Evolutionary conservation across 371 early-diverging fungal species (phyloP), one percentile per base, ranked within the genome.

Genomic region (Rhizopus delemar): DNA sequence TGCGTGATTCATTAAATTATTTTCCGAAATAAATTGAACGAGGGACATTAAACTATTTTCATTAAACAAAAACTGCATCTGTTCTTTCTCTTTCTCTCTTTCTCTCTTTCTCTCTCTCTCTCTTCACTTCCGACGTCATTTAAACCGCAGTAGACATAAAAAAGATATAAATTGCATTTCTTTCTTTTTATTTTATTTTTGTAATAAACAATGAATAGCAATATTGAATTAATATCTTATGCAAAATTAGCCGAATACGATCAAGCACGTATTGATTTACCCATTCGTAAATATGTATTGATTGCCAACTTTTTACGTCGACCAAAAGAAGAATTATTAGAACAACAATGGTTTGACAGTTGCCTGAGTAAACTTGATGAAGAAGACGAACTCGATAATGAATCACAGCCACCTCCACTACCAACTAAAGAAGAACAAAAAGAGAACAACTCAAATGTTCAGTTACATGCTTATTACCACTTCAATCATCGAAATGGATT

Each of bases 201-300:
- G n/a, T 11, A 13, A 43, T 43, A 5, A 43, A n/a, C 15, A 43
- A 43, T 43, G 43, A 43, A 43, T 15, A 43, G 13, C 16, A 34
- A 62, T 46, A 59, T 67, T n/a, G 56, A 67, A 49, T 56, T 56
- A 0, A 46, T 67, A 15, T 59, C 59, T 38, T 56, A 59, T 46
- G 46, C 68, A 29, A 67, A 67, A 34, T 38, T 67, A 43, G 59
- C 56, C 46, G 56, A 67, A 43, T 59, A 56, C 15, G 51, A 62
- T 46, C 54, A 56, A 48, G 41, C 59, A 55, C 62, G 60, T 29
- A 67, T 49, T 16, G 67, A 66, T 51, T 50, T 66, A 28, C 53
- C 68, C n/a, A 67, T 67, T 2, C 63, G 63, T 2, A 67, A 67
- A 59, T 67, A 67, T 35, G 63, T 67, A 12, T 56, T 67, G 41